phyloP scores from a whole-genome alignment of 2,329 filamentous ascomycete genomes.

The Coniochaeta ligniaria region DNA sequence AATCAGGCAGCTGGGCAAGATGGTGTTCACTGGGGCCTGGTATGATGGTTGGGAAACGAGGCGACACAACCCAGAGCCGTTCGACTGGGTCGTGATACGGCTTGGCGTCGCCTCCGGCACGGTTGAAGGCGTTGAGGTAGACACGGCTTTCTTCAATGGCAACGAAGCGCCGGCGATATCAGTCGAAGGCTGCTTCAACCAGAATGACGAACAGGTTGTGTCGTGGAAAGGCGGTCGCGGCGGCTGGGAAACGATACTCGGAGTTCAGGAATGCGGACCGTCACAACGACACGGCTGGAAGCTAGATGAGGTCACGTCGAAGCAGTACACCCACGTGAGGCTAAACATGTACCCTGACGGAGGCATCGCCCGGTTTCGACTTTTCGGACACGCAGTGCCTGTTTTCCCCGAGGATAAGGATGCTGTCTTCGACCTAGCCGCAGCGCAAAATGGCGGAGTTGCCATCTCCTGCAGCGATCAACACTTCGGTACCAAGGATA shows the following conservation, averaged over 20 bases:
- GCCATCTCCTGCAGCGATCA: constrained; percentile 73
- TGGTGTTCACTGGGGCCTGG: constrained; percentile 64
- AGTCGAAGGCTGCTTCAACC: constrained; percentile 67
- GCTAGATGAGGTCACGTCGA: constrained; percentile 48
- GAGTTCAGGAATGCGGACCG: constrained; percentile 65
- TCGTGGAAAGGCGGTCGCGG: constrained; percentile 52
- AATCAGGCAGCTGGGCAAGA: constrained; percentile 57
- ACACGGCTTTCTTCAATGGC: constrained; percentile 75
- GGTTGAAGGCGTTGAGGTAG: constrained; percentile 68
- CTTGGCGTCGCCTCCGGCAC: constrained; percentile 64
- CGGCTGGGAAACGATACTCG: constrained; percentile 66
- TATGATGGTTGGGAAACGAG: constrained; percentile 67
- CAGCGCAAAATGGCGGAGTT: constrained; percentile 71
- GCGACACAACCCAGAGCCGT: constrained; percentile 55
- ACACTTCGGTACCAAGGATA: constrained; percentile 77
- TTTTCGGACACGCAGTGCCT: constrained; percentile 69
- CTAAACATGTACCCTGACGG: constrained; percentile 83
- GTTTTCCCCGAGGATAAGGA: constrained; percentile 63
- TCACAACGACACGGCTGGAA: constrained; percentile 69
- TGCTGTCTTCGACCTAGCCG: constrained; percentile 67
- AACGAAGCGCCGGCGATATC: constrained; percentile 77
- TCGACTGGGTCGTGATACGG: constrained; percentile 61
- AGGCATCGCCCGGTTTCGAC: constrained; percentile 72
- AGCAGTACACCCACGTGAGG: constrained; percentile 71
- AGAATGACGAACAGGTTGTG: constrained; percentile 55